Evolutionary conservation across 768 basidiomycete species (phyloP).

Genomic region (Mycena leptocephala): DNA sequence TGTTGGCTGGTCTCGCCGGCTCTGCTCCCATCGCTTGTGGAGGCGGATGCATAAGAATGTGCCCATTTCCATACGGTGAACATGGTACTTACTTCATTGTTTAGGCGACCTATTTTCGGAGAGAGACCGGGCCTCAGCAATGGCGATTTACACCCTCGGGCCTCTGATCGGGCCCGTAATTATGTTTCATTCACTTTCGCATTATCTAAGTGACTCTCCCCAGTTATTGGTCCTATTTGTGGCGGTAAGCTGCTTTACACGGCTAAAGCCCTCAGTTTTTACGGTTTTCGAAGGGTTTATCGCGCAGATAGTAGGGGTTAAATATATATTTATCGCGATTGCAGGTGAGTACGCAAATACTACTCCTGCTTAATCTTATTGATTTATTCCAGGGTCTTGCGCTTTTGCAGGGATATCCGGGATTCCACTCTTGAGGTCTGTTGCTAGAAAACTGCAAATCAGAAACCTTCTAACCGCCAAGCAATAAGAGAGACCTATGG

Average conservation of each 20-base stretch:
- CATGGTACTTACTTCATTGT: background rate
- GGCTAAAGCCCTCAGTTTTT: background rate
- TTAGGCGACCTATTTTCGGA: background rate
- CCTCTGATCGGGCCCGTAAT: background rate
- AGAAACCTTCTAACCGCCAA: background rate
- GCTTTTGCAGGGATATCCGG: background rate
- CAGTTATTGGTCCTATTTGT: background rate
- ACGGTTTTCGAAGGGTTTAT: background rate
- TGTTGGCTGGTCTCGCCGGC: background rate
- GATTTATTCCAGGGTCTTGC: background rate
- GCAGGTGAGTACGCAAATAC: background rate
- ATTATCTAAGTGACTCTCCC: background rate
- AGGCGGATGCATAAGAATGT: background rate
- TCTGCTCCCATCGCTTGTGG: background rate
- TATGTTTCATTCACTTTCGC: background rate
- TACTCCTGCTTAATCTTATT: background rate
- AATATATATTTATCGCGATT: background rate
- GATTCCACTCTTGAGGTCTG: background rate
- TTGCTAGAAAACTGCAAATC: background rate
- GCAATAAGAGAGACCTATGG: conserved; percentile 66
- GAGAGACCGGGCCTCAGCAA: background rate
- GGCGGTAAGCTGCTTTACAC: background rate
- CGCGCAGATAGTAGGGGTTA: background rate
- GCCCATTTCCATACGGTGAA: background rate
- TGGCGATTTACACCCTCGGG: background rate